These are phyloP conservation scores for Lathyrus sativus DNA, from an alignment of 306 rosid species.

Conservation along the genomic window DNA sequence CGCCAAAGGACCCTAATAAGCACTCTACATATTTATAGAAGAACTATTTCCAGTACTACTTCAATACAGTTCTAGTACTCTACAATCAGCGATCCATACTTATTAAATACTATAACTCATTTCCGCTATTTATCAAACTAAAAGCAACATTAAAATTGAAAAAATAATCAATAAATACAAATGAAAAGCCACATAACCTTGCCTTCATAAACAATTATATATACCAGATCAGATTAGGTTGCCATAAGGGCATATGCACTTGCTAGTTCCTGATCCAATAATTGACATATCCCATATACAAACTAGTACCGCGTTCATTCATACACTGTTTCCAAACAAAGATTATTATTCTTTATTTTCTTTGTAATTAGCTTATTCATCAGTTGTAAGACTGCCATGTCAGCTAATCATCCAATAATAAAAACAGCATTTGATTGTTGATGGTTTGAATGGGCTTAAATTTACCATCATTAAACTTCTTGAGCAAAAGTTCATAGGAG, in stretches of 20 bases:
- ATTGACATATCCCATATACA: background rate
- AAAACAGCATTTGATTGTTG: constrained; percentile 1
- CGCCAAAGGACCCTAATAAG: too few relatives aligned
- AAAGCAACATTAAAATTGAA: background rate
- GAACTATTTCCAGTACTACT: too few relatives aligned
- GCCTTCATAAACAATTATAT: background rate
- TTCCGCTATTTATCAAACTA: too few relatives aligned
- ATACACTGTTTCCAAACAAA: background rate
- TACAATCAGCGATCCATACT: too few relatives aligned
- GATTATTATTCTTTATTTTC: background rate
- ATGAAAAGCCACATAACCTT: background rate
- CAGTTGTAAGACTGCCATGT: background rate
- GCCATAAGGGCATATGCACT: background rate
- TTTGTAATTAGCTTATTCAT: background rate
- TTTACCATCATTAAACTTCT: background rate
- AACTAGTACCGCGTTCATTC: background rate
- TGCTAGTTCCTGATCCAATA: background rate
- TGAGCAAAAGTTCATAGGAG: too few relatives aligned
- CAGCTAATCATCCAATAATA: background rate
- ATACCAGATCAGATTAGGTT: background rate
- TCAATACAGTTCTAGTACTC: too few relatives aligned
- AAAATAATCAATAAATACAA: background rate
- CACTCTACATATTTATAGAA: too few relatives aligned
- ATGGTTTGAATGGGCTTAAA: background rate
- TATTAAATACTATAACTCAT: too few relatives aligned